Base-by-base conservation (phyloP, 2,329 filamentous ascomycete species). In the Westerdykella ornata region DNA sequence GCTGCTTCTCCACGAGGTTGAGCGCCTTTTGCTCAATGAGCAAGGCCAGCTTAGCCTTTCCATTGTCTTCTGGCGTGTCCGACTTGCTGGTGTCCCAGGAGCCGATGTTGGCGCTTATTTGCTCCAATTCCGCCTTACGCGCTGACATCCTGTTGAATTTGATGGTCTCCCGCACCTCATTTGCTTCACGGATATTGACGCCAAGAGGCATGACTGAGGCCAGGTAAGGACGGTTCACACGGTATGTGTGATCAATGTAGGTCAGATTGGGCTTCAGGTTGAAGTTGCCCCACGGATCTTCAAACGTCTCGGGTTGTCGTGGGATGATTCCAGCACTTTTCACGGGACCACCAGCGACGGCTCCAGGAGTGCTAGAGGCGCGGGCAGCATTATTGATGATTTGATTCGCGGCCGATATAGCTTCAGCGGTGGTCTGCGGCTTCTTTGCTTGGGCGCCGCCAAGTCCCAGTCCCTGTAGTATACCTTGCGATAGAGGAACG, bases 1-100 rank as follows among this genome's bases (percentile, higher is more conserved):
- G 82, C 64, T 98, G 92, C 67, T 94, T 94, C 1, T 85, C 82
- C 39, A 95, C 82, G n/a, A 96, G 70, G 37, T 81, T 82, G 28
- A 97, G 75, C 61, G 86, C 85, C 74, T 96, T 97, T 73, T 94
- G 88, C 70, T 98, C 92, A 44, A 98, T 96, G 51, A 96, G 75
- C 17, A 89, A 86, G 65, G 90, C 89, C 39, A 88, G 71, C 71
- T 95, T 97, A 37, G 94, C 70, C 42, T 63, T 64, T 52, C 94
- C 87, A 52, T 96, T 88, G 16, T 83, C 77, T 17, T 82, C 79
- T 2, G 75, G 60, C 51, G 84, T 78, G 44, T 86, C 83, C 7
- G 80, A 80, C 53, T 77, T 78, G 60, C 72, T 76, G 0, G 83
- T 80, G 57, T 97, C 88, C 85, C 88, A 94, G 37, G 87, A 84